Percentiles rank a stretch among this genome's conserved stretches.
These are phyloP conservation scores for Capsella bursapastoris DNA, from an alignment of 345 rosid genomes.

Conservation along the genomic window DNA sequence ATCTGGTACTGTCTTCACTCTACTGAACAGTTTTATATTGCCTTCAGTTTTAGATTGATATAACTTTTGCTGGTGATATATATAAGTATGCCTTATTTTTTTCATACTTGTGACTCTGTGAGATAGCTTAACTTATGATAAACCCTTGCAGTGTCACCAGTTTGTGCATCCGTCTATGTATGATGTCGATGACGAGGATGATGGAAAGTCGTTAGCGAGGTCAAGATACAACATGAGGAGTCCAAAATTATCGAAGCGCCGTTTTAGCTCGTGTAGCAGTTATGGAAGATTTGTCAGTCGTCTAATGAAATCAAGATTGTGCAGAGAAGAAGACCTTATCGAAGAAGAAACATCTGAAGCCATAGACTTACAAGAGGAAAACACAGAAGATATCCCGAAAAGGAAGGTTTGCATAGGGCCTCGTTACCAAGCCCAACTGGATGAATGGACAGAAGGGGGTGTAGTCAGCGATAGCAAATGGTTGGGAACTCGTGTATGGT, in stretches of 20 bases:
- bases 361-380: conserved; percentile 21
- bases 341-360: conserved; percentile 26
- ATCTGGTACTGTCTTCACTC: conserved; percentile 40
- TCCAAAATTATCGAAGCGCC: conserved; percentile 32
- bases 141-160: conserved; percentile 54
- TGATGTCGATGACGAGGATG: conserved; percentile 36
- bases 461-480: conserved; percentile 67
- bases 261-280: conserved; percentile 43
- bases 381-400: conserved; percentile 27
- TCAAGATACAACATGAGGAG: conserved; percentile 45
- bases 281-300: conserved; percentile 39
- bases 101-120: not conserved
- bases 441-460: conserved; percentile 61
- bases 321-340: conserved; percentile 17
- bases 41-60: not conserved
- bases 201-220: conserved; percentile 44
- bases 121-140: conserved; percentile 20
- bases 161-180: conserved; percentile 61
- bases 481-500: conserved; percentile 70
- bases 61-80: not conserved
- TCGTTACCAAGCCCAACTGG: conserved; percentile 68
- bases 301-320: conserved; percentile 28
- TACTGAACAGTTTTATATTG: conserved; percentile 1
- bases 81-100: conserved; percentile 2
- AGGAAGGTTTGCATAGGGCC: conserved; percentile 54